Evolutionary conservation across 768 basidiomycete genomes (phyloP).

Genomic region (Tulasnella sp.): DNA sequence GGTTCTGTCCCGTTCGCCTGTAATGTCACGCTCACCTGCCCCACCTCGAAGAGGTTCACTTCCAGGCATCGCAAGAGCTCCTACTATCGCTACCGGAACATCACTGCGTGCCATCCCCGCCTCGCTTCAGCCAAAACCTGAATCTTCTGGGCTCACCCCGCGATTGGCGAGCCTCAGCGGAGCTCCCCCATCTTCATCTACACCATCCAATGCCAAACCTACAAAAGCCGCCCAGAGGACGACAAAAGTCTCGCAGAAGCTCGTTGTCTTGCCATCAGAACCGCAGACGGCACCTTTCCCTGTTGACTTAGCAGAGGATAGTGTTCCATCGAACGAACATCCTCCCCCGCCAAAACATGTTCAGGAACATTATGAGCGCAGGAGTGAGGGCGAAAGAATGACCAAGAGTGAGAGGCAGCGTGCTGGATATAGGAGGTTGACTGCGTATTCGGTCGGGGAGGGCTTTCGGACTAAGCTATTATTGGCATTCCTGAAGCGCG

Average conservation of each 20-base stretch:
- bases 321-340: conserved; percentile 20
- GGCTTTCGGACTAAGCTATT: conserved; percentile 74
- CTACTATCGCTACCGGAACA: not conserved
- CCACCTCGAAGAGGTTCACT: not conserved
- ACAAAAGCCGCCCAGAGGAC: conserved; percentile 42
- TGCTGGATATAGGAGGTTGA: conserved; percentile 69
- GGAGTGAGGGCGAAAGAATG: conserved; percentile 84
- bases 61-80: not conserved
- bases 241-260: conserved; percentile 84
- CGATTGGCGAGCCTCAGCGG: not conserved
- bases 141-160: not conserved
- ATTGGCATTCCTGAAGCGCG: conserved; percentile 77
- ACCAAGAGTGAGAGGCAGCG: conserved; percentile 71
- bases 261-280: conserved; percentile 80
- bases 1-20: too few species aligned
- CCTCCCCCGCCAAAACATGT: conserved; percentile 31
- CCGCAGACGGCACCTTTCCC: conserved; percentile 72
- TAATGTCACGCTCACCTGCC: too few species aligned
- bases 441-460: conserved; percentile 84
- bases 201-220: not conserved
- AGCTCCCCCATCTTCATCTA: not conserved
- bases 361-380: conserved; percentile 54
- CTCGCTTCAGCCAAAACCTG: not conserved
- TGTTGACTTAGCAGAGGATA: conserved; percentile 40
- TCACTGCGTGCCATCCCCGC: not conserved